phyloP scores from a whole-genome alignment of 495 filamentous ascomycete species.

The Lasiosphaeria hispida region DNA sequence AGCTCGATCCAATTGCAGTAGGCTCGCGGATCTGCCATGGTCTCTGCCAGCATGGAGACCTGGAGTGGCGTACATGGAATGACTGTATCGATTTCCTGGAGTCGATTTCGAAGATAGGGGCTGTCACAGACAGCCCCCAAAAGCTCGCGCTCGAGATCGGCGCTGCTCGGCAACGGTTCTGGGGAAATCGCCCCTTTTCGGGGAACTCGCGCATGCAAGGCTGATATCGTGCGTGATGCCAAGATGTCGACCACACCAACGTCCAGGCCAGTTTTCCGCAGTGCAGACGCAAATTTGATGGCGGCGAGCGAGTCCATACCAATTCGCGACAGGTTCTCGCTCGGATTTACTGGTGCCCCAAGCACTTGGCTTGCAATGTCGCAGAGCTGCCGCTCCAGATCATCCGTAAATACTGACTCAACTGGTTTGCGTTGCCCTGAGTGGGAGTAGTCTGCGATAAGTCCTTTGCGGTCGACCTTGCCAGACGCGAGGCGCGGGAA shows the following conservation, averaged over 20 bases:
- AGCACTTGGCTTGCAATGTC: conserved; percentile 49
- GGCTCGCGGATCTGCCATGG: conserved; percentile 46
- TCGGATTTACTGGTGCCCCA: conserved; percentile 34
- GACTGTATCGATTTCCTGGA: conserved; percentile 48
- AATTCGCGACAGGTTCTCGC: conserved; percentile 45
- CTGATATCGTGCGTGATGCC: conserved; percentile 42
- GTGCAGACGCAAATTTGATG: conserved; percentile 61
- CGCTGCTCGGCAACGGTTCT: not conserved
- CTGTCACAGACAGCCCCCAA: not conserved
- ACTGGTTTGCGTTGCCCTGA: not conserved
- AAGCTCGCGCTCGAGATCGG: not conserved
- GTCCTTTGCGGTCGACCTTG: conserved; percentile 66
- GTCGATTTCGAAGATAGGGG: conserved; percentile 9
- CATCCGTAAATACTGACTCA: conserved; percentile 27
- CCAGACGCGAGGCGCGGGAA: conserved; percentile 75
- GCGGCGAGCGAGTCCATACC: conserved; percentile 73
- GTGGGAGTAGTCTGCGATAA: conserved; percentile 56
- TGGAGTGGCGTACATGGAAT: conserved; percentile 68
- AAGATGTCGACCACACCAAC: conserved; percentile 58
- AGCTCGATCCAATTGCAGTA: conserved; percentile 78
- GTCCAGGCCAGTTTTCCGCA: conserved; percentile 52
- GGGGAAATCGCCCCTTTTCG: not conserved
- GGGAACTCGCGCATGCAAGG: conserved; percentile 2
- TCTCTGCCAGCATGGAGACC: conserved; percentile 74
- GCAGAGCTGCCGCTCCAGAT: conserved; percentile 47